These are phyloP conservation scores for Boletus speciosus DNA, from an alignment of 768 basidiomycete genomes.

Conservation along the genomic window DNA sequence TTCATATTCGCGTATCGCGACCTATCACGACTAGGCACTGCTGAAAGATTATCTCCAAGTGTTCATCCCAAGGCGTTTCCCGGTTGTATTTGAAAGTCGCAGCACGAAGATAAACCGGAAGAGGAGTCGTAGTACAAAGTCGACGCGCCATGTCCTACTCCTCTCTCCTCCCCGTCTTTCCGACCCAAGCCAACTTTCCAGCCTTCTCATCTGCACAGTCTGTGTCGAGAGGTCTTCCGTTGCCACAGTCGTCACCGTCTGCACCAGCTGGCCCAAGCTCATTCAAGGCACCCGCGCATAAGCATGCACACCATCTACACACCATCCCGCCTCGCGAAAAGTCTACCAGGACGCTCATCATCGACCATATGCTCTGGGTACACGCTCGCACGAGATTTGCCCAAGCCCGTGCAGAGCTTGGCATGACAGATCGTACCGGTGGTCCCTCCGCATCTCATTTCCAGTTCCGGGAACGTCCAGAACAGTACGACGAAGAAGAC, in stretches of 20 bases:
- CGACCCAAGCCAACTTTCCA: slow-evolving; percentile 17
- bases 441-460: slow-evolving; percentile 60
- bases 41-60: background rate
- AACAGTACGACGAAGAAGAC: slow-evolving; percentile 75
- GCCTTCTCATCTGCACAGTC: slow-evolving; percentile 16
- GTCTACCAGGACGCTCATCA: slow-evolving; percentile 82
- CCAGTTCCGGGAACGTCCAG: slow-evolving; percentile 62
- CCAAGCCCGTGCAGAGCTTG: slow-evolving; percentile 81
- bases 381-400: slow-evolving; percentile 78
- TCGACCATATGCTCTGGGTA: slow-evolving; percentile 86
- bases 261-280: slow-evolving; percentile 17
- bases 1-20: background rate
- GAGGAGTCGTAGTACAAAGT: background rate
- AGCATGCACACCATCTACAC: slow-evolving; percentile 84
- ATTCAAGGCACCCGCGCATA: slow-evolving; percentile 76
- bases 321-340: slow-evolving; percentile 85
- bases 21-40: background rate
- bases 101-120: slow-evolving; percentile 24
- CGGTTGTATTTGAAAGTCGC: slow-evolving; percentile 3
- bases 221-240: background rate
- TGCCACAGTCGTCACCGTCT: slow-evolving; percentile 15
- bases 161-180: slow-evolving; percentile 22
- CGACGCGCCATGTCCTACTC: slow-evolving; percentile 28
- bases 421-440: slow-evolving; percentile 80
- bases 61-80: background rate